A percentile compares a stretch with the other conserved stretches of the same genome.
Conservation (phyloP, 2,329 filamentous ascomycete genomes). For the Phyllosticta capitalensis region DNA sequence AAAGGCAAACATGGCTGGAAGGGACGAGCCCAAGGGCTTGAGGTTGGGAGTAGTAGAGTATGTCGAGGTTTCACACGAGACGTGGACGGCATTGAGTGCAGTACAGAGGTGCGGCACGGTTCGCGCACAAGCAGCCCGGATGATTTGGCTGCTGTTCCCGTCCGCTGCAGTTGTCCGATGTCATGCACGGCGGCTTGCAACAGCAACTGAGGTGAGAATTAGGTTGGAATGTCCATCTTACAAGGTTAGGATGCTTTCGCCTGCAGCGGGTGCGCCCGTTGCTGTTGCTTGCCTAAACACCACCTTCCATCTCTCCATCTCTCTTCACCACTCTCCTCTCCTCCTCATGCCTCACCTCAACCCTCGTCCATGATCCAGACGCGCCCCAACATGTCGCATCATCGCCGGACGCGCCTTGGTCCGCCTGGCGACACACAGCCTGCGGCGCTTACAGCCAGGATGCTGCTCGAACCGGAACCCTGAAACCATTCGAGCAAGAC, state of each 20-base stretch:
- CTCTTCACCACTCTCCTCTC: background rate
- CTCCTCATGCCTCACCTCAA: background rate
- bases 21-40: conserved; percentile 4
- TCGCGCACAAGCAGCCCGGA: background rate
- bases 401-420: background rate
- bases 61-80: conserved; percentile 6
- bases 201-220: too few relatives aligned
- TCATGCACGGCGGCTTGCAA: too few relatives aligned
- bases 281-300: background rate
- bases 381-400: background rate
- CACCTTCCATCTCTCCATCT: background rate
- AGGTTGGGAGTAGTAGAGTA: conserved; percentile 1
- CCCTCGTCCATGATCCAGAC: background rate
- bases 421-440: background rate
- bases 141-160: conserved; percentile 4
- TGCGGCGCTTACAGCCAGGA: conserved; percentile 4
- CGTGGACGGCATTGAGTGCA: conserved; percentile 4
- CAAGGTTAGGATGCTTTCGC: background rate
- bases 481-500: conserved; percentile 9
- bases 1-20: conserved; percentile 25
- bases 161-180: background rate
- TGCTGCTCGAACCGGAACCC: conserved; percentile 1
- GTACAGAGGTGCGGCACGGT: background rate
- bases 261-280: background rate
- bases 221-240: background rate